Evolutionary conservation across 78 protist genomes (phyloP).

Genomic region (Cavenderia fasciculata): DNA sequence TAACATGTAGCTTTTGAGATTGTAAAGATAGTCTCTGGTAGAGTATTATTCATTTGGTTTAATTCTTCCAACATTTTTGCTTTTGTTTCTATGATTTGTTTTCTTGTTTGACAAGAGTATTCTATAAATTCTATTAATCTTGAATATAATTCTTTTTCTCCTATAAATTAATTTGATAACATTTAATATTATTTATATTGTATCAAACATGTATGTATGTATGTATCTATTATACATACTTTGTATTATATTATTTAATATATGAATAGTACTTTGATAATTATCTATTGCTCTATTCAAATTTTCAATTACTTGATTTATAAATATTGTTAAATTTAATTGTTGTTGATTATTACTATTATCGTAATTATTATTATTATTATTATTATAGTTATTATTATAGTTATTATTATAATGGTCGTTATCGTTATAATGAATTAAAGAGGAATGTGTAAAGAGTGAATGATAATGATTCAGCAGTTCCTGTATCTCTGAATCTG

Average conservation of each 20-base stretch:
- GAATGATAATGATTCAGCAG: not conserved
- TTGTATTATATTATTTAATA: too few relatives aligned
- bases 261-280: not conserved
- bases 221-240: too few relatives aligned
- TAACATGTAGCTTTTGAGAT: not conserved
- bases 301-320: not conserved
- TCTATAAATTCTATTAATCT: not conserved
- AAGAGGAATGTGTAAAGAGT: not conserved
- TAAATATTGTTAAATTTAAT: not conserved
- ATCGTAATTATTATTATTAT: not conserved
- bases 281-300: not conserved
- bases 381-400: not conserved
- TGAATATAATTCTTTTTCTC: not conserved
- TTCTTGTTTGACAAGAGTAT: not conserved
- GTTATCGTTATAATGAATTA: not conserved
- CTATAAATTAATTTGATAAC: too few relatives aligned
- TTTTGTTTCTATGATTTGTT: conserved; percentile 14
- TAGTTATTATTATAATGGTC: not conserved
- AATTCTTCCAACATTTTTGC: conserved; percentile 93
- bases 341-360: not conserved
- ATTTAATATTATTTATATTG: too few relatives aligned
- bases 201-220: too few relatives aligned
- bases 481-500: not conserved
- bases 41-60: conserved; percentile 73
- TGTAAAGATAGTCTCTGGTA: not conserved